phyloP scores from a whole-genome alignment of 305 asterid genomes.

The Nicotiana rustica region DNA sequence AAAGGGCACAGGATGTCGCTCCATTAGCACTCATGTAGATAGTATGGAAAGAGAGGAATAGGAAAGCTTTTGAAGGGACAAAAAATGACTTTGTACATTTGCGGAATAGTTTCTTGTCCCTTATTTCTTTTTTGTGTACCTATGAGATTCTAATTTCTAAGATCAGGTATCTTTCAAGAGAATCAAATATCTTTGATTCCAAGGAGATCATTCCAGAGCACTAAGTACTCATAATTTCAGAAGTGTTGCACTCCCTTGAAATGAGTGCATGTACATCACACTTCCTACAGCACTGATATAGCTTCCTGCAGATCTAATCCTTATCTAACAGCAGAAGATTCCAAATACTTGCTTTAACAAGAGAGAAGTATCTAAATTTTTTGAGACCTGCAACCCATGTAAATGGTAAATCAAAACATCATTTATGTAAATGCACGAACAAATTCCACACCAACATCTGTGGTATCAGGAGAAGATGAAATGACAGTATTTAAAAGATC shows the following conservation, averaged over 20 bases:
- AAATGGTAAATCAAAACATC: slow-evolving; percentile 24
- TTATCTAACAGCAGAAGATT: not conserved
- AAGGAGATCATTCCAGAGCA: not conserved
- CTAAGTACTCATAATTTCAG: not conserved
- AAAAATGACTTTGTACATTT: not conserved
- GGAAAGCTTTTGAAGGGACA: slow-evolving; percentile 15
- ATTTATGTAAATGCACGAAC: not conserved
- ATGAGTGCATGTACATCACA: too few species aligned
- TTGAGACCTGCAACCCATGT: not conserved
- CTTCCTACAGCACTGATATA: too few species aligned
- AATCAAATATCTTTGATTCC: not conserved
- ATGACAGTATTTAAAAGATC: not conserved
- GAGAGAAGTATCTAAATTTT: not conserved
- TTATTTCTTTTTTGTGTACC: not conserved
- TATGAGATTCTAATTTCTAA: not conserved
- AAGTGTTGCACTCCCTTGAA: too few species aligned
- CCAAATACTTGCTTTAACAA: not conserved
- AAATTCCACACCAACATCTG: slow-evolving; percentile 9
- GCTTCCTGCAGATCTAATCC: not conserved
- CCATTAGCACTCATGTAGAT: not conserved
- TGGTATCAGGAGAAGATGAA: slow-evolving; percentile 26
- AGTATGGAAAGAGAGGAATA: not conserved
- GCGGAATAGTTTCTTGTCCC: not conserved
- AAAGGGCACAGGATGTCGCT: not conserved
- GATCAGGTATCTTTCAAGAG: not conserved